phyloP scores from a whole-genome alignment of 1,139 yeast genomes.

The Candida glucosophila region DNA sequence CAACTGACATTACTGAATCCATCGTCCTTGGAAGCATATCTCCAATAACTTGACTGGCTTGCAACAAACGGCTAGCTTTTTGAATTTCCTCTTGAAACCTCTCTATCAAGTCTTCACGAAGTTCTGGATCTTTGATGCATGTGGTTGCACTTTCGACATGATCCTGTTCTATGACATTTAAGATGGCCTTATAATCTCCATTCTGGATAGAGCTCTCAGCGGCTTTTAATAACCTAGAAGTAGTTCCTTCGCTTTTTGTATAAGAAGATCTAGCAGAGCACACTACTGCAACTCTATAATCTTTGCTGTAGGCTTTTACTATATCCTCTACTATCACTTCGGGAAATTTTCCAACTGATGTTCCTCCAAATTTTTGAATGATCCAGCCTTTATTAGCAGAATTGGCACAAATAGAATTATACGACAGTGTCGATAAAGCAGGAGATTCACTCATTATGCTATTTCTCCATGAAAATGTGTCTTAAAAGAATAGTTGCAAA shows the following conservation, averaged over 20 bases:
- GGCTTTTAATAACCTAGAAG: constrained; percentile 70
- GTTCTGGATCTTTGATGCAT: constrained; percentile 35
- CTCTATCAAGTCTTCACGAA: constrained; percentile 40
- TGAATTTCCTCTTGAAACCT: constrained; percentile 61
- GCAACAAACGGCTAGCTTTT: constrained; percentile 58
- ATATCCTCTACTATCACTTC: constrained; percentile 77
- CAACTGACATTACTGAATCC: constrained; percentile 86
- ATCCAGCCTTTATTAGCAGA: constrained; percentile 53
- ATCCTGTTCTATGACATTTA: constrained; percentile 64
- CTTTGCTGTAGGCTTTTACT: constrained; percentile 53
- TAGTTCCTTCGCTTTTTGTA: constrained; percentile 91
- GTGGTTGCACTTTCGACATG: constrained; percentile 67
- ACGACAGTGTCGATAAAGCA: constrained; percentile 15
- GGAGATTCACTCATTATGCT: constrained; percentile 7
- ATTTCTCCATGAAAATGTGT: too few relatives aligned
- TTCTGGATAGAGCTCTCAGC: constrained; percentile 67
- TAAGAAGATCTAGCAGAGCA: constrained; percentile 92
- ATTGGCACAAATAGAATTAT: constrained; percentile 36
- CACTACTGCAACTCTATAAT: constrained; percentile 81
- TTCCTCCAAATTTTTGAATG: constrained; percentile 94
- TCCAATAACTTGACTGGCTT: constrained; percentile 86
- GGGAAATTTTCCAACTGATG: constrained; percentile 95
- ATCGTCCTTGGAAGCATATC: constrained; percentile 84
- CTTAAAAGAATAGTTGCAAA: too few relatives aligned
- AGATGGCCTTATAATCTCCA: constrained; percentile 42